These are phyloP conservation scores for Phytophthora chlamydospora DNA, from an alignment of 352 stramenopile species.

Conservation along the genomic window DNA sequence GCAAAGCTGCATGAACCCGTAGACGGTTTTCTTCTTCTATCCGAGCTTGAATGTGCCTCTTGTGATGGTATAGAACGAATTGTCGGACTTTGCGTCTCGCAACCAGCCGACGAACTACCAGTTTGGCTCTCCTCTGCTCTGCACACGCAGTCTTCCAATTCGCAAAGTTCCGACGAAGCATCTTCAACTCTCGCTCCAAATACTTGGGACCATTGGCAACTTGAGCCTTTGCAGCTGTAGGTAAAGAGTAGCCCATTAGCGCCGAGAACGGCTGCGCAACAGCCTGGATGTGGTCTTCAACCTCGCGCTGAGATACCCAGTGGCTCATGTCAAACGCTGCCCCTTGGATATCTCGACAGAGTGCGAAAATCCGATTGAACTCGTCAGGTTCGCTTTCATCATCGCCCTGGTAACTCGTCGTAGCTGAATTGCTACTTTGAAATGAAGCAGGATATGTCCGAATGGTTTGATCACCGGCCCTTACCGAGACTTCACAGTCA, in stretches of 20 bases:
- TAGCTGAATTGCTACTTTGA: slow-evolving; percentile 5
- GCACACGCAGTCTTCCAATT: slow-evolving; percentile 40
- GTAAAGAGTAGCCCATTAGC: slow-evolving; percentile 14
- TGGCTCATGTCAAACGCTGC: slow-evolving; percentile 50
- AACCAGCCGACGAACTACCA: slow-evolving; percentile 28
- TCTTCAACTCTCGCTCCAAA: slow-evolving; percentile 71
- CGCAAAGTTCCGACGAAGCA: slow-evolving; percentile 60
- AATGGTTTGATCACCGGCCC: neutral
- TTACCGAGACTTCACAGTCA: neutral
- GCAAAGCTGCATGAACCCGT: slow-evolving; percentile 13
- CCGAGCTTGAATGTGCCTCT: slow-evolving; percentile 10
- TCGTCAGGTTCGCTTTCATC: slow-evolving; percentile 17
- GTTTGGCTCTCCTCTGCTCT: slow-evolving; percentile 28
- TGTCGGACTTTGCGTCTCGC: slow-evolving; percentile 34
- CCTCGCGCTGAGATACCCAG: slow-evolving; percentile 37
- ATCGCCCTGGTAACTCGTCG: slow-evolving; percentile 7
- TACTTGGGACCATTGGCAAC: slow-evolving; percentile 34
- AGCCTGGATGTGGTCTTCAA: slow-evolving; percentile 31
- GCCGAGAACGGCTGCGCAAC: slow-evolving; percentile 16
- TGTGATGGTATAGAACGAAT: slow-evolving; percentile 33
- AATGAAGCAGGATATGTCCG: slow-evolving; percentile 3
- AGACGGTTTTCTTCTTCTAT: slow-evolving; percentile 12
- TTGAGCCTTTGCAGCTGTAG: neutral
- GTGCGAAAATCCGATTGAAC: slow-evolving; percentile 42
- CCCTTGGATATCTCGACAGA: slow-evolving; percentile 62